Evolutionary conservation across 2,329 filamentous ascomycete species (phyloP).

Genomic region (Fusarium longipes): DNA sequence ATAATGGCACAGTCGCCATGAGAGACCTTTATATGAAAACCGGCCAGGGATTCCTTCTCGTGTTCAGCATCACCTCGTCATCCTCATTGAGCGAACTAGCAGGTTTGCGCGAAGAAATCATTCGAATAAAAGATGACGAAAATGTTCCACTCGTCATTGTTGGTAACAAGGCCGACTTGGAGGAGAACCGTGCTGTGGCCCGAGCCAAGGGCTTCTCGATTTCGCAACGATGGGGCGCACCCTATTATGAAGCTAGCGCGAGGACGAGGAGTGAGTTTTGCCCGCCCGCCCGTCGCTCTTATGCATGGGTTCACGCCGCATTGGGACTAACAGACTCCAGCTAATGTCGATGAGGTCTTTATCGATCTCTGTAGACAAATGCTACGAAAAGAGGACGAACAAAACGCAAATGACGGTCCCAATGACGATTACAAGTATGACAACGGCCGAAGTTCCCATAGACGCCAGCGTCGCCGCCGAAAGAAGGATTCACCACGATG

Average conservation of each 20-base stretch:
- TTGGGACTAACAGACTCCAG: conserved; percentile 52
- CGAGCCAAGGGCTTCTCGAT: conserved; percentile 84
- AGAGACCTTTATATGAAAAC: conserved; percentile 93
- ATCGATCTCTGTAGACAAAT: conserved; percentile 86
- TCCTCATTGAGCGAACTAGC: conserved; percentile 86
- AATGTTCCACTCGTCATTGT: conserved; percentile 89
- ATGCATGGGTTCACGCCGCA: conserved; percentile 20
- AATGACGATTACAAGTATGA: conserved; percentile 59
- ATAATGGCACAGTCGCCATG: conserved; percentile 64
- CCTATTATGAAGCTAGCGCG: conserved; percentile 92
- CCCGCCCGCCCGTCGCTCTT: conserved; percentile 10
- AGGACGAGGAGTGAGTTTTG: conserved; percentile 72
- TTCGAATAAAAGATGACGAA: conserved; percentile 89
- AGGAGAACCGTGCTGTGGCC: conserved; percentile 83
- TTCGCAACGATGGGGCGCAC: conserved; percentile 88
- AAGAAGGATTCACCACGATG: conserved; percentile 55
- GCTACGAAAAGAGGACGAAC: conserved; percentile 75
- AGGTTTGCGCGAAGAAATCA: conserved; percentile 87
- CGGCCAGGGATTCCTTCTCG: conserved; percentile 89
- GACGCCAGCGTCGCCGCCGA: conserved; percentile 47
- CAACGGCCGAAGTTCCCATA: conserved; percentile 42
- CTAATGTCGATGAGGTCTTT: conserved; percentile 93
- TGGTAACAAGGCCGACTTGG: conserved; percentile 90
- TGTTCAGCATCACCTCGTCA: conserved; percentile 89
- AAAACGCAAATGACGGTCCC: conserved; percentile 48